A percentile compares a stretch with the other conserved stretches of the same genome.
phyloP scores from a whole-genome alignment of 192 early-diverging fungal genomes.

The Radiomyces spectabilis region DNA sequence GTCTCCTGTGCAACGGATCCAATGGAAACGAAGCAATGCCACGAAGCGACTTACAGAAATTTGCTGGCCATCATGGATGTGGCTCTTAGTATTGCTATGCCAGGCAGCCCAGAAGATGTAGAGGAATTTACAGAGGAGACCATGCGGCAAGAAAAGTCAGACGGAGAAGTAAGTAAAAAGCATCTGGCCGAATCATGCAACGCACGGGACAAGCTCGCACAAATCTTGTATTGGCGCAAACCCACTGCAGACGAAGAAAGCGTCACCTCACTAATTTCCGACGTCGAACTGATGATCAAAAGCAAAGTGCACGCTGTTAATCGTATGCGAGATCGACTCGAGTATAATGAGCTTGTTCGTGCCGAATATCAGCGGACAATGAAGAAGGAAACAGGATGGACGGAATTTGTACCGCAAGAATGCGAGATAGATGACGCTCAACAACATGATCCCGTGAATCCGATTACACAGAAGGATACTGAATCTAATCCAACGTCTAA shows the following conservation, averaged over 20 bases:
- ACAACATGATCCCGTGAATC: no score
- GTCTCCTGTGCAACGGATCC: no score
- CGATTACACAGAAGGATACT: neutral
- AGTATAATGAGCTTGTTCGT: constrained; percentile 23
- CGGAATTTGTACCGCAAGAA: constrained; percentile 31
- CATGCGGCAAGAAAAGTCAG: constrained; percentile 16
- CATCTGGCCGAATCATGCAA: no score
- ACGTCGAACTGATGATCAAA: constrained; percentile 17
- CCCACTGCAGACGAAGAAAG: constrained; percentile 20
- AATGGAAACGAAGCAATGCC: no score
- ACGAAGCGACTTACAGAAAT: constrained; percentile 20
- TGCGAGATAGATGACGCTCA: no score
- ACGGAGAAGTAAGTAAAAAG: neutral
- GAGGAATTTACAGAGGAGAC: constrained; percentile 4
- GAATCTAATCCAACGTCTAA: no score
- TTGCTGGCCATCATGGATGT: constrained; percentile 35
- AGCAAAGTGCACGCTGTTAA: constrained; percentile 28
- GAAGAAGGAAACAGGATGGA: constrained; percentile 14
- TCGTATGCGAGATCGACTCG: constrained; percentile 30
- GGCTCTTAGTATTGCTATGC: constrained; percentile 42
- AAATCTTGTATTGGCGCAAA: constrained; percentile 40
- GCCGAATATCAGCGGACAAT: constrained; percentile 18
- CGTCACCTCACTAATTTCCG: constrained; percentile 6
- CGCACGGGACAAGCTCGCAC: constrained; percentile 39
- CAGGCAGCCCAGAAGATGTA: constrained; percentile 28